Conservation (phyloP, 1,139 yeast species). For the Hyphopichia fennica region DNA sequence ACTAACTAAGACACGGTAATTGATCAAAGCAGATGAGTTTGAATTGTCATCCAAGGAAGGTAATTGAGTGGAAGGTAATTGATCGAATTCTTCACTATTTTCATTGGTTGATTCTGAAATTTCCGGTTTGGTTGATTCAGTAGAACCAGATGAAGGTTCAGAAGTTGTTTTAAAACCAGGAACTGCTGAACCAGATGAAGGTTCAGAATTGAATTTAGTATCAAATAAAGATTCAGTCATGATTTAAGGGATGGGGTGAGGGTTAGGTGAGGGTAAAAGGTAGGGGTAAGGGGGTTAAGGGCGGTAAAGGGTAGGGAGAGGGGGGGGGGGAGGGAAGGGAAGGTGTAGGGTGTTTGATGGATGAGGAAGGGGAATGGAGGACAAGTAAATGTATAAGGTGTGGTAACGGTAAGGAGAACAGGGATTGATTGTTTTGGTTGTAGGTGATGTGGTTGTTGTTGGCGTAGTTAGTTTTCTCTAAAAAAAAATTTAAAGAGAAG, state of each 20-base stretch:
- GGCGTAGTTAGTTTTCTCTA: too few species aligned
- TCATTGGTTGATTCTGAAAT: constrained; percentile 1
- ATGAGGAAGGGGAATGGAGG: too few species aligned
- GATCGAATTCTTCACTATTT: not conserved
- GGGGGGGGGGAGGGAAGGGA: not conserved
- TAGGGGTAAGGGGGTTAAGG: not conserved
- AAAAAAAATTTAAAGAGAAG: too few species aligned
- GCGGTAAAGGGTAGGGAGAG: not conserved
- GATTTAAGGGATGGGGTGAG: not conserved
- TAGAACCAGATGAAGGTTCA: not conserved
- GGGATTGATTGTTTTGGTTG: too few species aligned
- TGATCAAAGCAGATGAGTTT: constrained; percentile 43
- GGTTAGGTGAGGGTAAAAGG: not conserved
- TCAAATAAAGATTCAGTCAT: constrained; percentile 48
- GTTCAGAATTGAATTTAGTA: constrained; percentile 33
- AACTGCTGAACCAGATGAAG: constrained; percentile 6
- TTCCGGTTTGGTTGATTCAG: not conserved
- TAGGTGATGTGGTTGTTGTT: too few species aligned
- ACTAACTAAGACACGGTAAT: constrained; percentile 70
- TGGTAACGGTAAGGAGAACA: too few species aligned
- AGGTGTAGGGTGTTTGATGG: not conserved
- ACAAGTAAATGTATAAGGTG: too few species aligned
- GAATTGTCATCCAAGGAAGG: constrained; percentile 32
- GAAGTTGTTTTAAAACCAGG: constrained; percentile 3
- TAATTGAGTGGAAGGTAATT: constrained; percentile 18